Percentiles rank a stretch among this genome's conserved stretches.
Evolutionary conservation across 2,329 filamentous ascomycete species (phyloP).

Genomic region (Dendryphion nanum): DNA sequence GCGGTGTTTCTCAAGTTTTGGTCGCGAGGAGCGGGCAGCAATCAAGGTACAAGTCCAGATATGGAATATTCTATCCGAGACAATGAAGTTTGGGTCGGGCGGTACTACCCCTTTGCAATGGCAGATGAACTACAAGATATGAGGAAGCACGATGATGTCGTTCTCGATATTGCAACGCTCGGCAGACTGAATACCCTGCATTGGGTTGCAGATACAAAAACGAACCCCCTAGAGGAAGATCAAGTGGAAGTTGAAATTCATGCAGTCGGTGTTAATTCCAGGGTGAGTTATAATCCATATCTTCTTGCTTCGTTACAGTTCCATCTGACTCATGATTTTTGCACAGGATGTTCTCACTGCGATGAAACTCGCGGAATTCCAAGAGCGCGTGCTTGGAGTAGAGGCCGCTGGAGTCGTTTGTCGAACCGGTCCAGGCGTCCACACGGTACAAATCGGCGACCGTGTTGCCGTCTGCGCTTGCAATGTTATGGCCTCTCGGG

Average conservation of each 20-base stretch:
- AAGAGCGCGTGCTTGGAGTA: conserved; percentile 1
- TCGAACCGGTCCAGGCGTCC: conserved; percentile 16
- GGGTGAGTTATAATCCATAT: conserved; percentile 8
- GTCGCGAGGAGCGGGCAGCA: neutral
- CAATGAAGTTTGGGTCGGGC: conserved; percentile 17
- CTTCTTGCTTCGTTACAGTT: neutral
- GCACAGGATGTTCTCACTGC: conserved; percentile 8
- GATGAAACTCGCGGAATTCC: conserved; percentile 28
- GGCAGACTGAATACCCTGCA: neutral
- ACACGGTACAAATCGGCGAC: neutral
- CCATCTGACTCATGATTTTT: neutral
- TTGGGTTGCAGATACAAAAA: neutral
- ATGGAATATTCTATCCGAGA: conserved; percentile 26
- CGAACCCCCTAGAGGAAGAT: conserved; percentile 6
- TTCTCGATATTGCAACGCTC: neutral
- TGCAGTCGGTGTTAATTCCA: conserved; percentile 26
- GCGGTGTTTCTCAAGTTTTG: conserved; percentile 10
- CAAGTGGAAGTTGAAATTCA: conserved; percentile 17
- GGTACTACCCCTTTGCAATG: conserved; percentile 13
- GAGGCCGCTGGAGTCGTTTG: conserved; percentile 9
- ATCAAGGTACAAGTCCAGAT: conserved; percentile 14
- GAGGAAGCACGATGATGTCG: neutral
- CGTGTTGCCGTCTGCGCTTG: neutral
- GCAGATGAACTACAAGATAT: neutral
- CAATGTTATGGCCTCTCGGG: neutral